A percentile compares a stretch with the other conserved stretches of the same genome.
These are phyloP conservation scores for Cyberlindnera euphorbiiphila DNA, from an alignment of 805 yeast genomes.

Conservation along the genomic window DNA sequence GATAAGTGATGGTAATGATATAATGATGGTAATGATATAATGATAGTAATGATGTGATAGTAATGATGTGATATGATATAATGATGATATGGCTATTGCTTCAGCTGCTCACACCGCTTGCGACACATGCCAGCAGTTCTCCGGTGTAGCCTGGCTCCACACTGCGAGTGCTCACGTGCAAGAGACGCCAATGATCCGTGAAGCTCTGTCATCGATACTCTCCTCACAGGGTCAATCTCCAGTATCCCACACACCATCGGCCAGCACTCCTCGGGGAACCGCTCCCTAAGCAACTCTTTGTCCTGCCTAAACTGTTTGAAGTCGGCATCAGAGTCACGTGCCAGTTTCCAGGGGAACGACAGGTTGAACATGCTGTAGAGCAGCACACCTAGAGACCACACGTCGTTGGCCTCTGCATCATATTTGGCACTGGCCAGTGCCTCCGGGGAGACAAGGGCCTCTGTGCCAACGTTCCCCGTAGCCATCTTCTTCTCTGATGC, in stretches of 20 bases:
- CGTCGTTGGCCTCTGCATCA: slow-evolving; percentile 74
- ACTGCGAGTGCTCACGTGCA: slow-evolving; percentile 2
- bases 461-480: slow-evolving; percentile 86
- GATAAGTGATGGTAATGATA: no score
- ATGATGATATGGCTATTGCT: no score
- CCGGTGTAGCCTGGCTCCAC: slow-evolving; percentile 8
- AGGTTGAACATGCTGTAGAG: slow-evolving; percentile 68
- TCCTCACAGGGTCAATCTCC: slow-evolving; percentile 5
- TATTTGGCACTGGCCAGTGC: slow-evolving; percentile 64
- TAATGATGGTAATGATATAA: no score
- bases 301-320: slow-evolving; percentile 17
- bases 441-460: slow-evolving; percentile 91
- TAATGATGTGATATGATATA: no score
- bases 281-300: neutral
- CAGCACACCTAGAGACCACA: slow-evolving; percentile 89
- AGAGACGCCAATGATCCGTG: neutral
- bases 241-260: slow-evolving; percentile 1
- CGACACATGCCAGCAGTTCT: slow-evolving; percentile 6
- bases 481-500: slow-evolving; percentile 54
- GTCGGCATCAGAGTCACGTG: slow-evolving; percentile 32
- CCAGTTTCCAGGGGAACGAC: slow-evolving; percentile 47
- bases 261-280: slow-evolving; percentile 10
- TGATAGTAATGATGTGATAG: no score
- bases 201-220: slow-evolving; percentile 15
- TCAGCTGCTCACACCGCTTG: neutral